These are phyloP conservation scores for Zygosaccharomyces pseudobailii DNA, from an alignment of 1,139 yeast species.

Conservation along the genomic window DNA sequence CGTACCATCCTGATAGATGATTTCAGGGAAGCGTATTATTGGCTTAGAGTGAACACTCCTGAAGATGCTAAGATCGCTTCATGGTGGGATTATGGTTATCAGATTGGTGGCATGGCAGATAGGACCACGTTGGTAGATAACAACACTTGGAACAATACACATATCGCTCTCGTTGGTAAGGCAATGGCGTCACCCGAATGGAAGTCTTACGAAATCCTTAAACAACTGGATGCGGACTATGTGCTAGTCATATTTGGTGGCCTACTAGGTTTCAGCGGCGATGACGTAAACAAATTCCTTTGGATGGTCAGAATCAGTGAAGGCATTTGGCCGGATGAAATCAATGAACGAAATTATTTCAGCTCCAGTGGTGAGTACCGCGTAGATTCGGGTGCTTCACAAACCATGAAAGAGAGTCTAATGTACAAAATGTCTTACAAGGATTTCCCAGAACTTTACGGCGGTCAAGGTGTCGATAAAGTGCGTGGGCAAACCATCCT, in stretches of 20 bases:
- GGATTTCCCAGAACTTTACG: slow-evolving; percentile 69
- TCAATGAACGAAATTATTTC: slow-evolving; percentile 79
- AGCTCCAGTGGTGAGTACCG: slow-evolving; percentile 83
- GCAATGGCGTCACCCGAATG: slow-evolving; percentile 93
- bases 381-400: slow-evolving; percentile 76
- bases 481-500: slow-evolving; percentile 81
- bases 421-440: slow-evolving; percentile 95
- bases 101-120: slow-evolving; percentile 99
- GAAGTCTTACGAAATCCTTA: slow-evolving; percentile 79
- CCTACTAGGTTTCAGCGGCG: slow-evolving; percentile 88
- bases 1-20: slow-evolving; percentile 84
- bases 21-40: slow-evolving; percentile 97
- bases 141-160: slow-evolving; percentile 99
- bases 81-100: slow-evolving; percentile 99
- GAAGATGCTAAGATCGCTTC: slow-evolving; percentile 96
- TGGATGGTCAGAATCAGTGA: slow-evolving; percentile 99
- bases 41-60: slow-evolving; percentile 97
- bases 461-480: slow-evolving; percentile 72
- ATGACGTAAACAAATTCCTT: slow-evolving; percentile 91
- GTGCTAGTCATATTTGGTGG: slow-evolving; percentile 94
- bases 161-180: slow-evolving; percentile 98
- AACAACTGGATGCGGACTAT: slow-evolving; percentile 92
- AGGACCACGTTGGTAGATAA: slow-evolving; percentile 97
- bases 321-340: slow-evolving; percentile 99
- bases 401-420: slow-evolving; percentile 80